phyloP scores from a whole-genome alignment of 192 early-diverging fungal species.

The Jimgerdemannia lactiflua region DNA sequence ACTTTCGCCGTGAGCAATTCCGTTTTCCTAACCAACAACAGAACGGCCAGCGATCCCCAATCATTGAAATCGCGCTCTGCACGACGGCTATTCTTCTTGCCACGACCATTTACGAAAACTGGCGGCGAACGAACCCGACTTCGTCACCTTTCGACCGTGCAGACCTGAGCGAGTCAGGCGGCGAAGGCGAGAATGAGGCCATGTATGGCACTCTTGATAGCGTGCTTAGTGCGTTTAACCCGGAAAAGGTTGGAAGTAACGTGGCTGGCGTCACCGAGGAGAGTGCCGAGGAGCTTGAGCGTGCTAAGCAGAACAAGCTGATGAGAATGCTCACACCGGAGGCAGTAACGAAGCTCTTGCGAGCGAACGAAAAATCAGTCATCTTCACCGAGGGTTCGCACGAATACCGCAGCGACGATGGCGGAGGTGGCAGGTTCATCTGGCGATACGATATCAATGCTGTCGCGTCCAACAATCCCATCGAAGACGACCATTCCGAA shows the following conservation, averaged over 20 bases:
- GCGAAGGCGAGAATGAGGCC: not conserved
- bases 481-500: conserved; percentile 5
- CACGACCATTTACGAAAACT: not conserved
- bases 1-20: not conserved
- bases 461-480: conserved; percentile 1
- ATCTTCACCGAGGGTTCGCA: not conserved
- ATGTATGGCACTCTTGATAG: not conserved
- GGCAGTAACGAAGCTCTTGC: not conserved
- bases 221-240: not conserved
- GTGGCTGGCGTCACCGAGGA: not conserved
- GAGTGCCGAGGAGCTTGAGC: not conserved
- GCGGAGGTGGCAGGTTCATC: not conserved
- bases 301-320: not conserved
- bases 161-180: not conserved
- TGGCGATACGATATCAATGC: not conserved
- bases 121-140: not conserved
- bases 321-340: not conserved
- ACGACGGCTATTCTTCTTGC: not conserved
- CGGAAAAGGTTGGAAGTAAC: not conserved
- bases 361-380: not conserved
- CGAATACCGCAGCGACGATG: not conserved
- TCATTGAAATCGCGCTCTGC: not conserved
- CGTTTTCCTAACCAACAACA: not conserved
- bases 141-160: not conserved
- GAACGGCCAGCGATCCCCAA: not conserved